Evolutionary conservation across 164 flowering plant genomes (phyloP).

Genomic region (Liriodendron chinense): DNA sequence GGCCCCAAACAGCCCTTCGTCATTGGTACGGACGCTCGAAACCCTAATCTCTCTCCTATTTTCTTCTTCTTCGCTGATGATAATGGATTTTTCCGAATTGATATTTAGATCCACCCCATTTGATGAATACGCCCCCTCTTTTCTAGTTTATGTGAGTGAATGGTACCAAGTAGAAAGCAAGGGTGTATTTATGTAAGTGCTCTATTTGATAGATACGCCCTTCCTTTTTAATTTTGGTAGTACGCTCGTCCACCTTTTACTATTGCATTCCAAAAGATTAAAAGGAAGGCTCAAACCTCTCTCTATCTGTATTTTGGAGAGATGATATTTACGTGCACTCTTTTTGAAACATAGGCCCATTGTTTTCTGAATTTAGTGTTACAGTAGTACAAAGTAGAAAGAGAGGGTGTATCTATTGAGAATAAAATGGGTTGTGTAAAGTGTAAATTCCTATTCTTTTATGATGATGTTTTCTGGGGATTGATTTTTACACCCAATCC

Average conservation of each 20-base stretch:
- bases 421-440: too few relatives aligned
- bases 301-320: neutral
- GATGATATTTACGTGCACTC: neutral
- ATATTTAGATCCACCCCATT: neutral
- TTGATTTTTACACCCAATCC: too few relatives aligned
- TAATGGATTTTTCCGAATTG: neutral
- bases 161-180: too few relatives aligned
- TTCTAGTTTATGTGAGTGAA: too few relatives aligned
- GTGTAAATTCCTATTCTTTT: too few relatives aligned
- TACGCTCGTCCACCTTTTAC: neutral
- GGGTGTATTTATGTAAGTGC: too few relatives aligned
- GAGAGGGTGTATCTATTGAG: too few relatives aligned
- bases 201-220: neutral
- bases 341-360: neutral
- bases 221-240: neutral
- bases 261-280: neutral
- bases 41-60: neutral
- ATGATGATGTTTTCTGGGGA: too few relatives aligned
- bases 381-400: too few relatives aligned
- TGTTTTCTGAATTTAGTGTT: too few relatives aligned
- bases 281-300: neutral
- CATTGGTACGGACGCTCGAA: conserved; percentile 47
- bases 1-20: conserved; percentile 69
- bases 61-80: neutral
- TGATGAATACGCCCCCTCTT: neutral